Evolutionary conservation across 1,139 yeast species (phyloP), one percentile per base, ranked within the genome.

Genomic region (Taphrina pruni): DNA sequence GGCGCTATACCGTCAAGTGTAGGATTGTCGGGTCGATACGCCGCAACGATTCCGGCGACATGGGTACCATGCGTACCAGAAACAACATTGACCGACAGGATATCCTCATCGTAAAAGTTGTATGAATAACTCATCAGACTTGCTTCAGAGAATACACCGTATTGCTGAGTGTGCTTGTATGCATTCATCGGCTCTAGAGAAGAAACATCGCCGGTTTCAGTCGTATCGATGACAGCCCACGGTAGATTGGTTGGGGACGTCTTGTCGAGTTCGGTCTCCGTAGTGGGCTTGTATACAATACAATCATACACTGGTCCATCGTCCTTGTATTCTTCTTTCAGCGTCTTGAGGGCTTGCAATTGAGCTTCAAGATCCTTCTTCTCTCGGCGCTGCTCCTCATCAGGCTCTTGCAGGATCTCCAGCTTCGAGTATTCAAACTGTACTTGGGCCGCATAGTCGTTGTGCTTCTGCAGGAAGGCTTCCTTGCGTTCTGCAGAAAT

Each of bases 41-140:
- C 72, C 2, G 70, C 72, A 11, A 69, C 60, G 48, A 70, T 70
- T 32, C 71, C 70, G 9, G 71, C 71, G 14, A 70, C 72, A 32
- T 70, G 72, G 8, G 72, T 70, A 6, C 72, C 72, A 43, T 70
- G 72, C 17, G 72, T 61, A 35, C 70, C 71, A 38, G 68, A 58
- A 17, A 65, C 69, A 45, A 66, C 60, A 39, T 70, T 72, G 51
- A 70, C 41, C 6, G 70, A 66, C 5, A 70, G 55, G 14, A 70
- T 51, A 14, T 68, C 71, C 32, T 70, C 65, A 45, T 70, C 71
- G 51, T 69, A 70, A 38, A 70, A 64, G 26, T 70, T 66, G 57
- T 57, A 62, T 36, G 71, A 66, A 17, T 69, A 70, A 21, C 68
- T 55, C 58, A 70, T 69, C 41, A 70, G 65, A 26, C 65, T 65